These are phyloP conservation scores for Cucurbita argyrosperma DNA, from an alignment of 306 rosid species.

Conservation along the genomic window DNA sequence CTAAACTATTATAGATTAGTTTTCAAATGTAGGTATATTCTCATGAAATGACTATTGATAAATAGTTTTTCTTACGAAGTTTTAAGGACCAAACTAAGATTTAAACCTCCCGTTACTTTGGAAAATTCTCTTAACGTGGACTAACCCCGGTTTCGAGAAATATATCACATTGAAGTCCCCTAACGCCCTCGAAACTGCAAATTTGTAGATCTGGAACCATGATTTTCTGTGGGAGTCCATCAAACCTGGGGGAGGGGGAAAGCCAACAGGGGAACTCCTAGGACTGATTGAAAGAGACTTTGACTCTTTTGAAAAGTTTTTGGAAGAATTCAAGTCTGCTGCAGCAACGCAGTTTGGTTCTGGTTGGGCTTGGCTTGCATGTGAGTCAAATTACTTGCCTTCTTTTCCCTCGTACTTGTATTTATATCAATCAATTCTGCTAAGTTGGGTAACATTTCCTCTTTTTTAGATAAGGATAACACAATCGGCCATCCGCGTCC, in stretches of 20 bases:
- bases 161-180: background rate
- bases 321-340: slow-evolving; percentile 46
- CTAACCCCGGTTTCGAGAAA: background rate
- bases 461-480: slow-evolving; percentile 38
- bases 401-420: background rate
- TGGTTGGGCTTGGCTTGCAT: slow-evolving; percentile 97
- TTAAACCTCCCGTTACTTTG: background rate
- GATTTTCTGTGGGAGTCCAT: slow-evolving; percentile 54
- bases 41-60: background rate
- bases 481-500: slow-evolving; percentile 57
- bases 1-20: background rate
- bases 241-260: slow-evolving; percentile 81
- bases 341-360: slow-evolving; percentile 89
- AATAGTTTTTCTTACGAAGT: no score
- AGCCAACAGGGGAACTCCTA: slow-evolving; percentile 72
- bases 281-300: slow-evolving; percentile 73
- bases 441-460: background rate
- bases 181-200: background rate
- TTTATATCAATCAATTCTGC: background rate
- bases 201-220: slow-evolving; percentile 50
- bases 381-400: slow-evolving; percentile 26
- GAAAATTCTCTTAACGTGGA: background rate
- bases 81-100: no score
- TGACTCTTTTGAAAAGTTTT: slow-evolving; percentile 53
- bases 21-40: background rate